Conservation (phyloP, 208 protist genomes). For the Trypanosoma mega region DNA sequence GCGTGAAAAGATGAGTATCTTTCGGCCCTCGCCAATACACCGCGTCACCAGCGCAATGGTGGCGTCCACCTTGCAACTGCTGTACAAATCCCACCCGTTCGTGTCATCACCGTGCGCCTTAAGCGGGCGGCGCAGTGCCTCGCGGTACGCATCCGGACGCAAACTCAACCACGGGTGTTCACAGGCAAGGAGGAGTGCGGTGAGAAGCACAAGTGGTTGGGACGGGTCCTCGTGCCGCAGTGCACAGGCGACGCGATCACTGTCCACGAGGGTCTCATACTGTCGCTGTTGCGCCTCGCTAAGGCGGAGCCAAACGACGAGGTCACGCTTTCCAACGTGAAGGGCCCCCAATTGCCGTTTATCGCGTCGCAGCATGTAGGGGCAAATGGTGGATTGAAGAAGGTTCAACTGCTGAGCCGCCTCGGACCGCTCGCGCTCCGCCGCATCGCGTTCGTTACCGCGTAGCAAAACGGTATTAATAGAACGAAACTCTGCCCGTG, state of each 20-base stretch:
- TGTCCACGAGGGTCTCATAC: conserved; percentile 60
- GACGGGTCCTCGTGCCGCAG: conserved; percentile 15
- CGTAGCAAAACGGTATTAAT: conserved; percentile 57
- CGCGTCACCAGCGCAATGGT: conserved; percentile 48
- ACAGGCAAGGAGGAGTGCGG: conserved; percentile 63
- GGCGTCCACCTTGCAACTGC: conserved; percentile 62
- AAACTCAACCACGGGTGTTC: conserved; percentile 82
- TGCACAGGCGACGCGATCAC: conserved; percentile 12
- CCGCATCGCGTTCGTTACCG: conserved; percentile 80
- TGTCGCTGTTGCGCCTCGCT: conserved; percentile 50
- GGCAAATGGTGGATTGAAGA: conserved; percentile 56
- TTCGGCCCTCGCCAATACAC: conserved; percentile 44
- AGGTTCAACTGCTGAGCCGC: conserved; percentile 40
- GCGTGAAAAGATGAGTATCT: conserved; percentile 76
- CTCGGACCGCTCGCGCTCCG: conserved; percentile 27
- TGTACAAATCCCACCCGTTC: conserved; percentile 58
- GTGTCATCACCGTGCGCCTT: conserved; percentile 17
- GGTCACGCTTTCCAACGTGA: conserved; percentile 57
- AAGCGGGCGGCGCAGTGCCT: conserved; percentile 37
- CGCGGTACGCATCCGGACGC: conserved; percentile 41
- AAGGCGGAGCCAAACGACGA: conserved; percentile 78
- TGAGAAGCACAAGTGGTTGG: conserved; percentile 66
- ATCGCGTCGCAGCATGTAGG: conserved; percentile 79
- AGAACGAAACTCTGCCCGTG: conserved; percentile 35
- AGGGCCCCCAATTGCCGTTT: conserved; percentile 51